Base-by-base conservation (phyloP, 495 filamentous ascomycete species). In the Zalerion maritima region DNA sequence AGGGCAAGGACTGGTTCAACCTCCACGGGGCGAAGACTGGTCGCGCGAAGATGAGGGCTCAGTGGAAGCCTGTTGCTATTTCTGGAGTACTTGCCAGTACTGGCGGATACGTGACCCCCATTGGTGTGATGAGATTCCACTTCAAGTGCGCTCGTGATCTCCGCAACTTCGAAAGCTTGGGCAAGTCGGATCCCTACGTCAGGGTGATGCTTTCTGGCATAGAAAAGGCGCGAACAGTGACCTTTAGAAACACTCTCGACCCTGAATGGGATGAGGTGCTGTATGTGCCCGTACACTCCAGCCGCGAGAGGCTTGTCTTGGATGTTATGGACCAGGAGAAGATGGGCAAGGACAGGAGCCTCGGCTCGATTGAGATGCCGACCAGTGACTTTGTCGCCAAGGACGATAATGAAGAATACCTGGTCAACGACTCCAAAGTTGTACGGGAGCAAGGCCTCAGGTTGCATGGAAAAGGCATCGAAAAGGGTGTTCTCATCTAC, bases 261-360 rank as follows among this genome's bases (percentile, higher is more conserved):
- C 89, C 89, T 2, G 75, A 91, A 18, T 99, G 80, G 79, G 84
- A 99, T 43, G 91, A 99, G 50, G 71, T 96, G 8, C 66, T 92
- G 24, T 99, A 99, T 50, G 69, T 99, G 0, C 87, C 91, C 0
- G 69, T 99, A 32, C 91, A 96, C 50, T 80, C 75, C 7, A 31
- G 63, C n/a, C 75, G 78, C 18, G 91, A 96, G 49, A 86, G 75
- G 39, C 50, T 99, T 12, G 70, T 70, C 0, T 54, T 99, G 9
- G 89, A 97, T 51, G 83, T 94, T 36, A 96, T 99, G 89, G 89
- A 99, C 41, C 69, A 84, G 30, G 89, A 99, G 55, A 82, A 71
- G 28, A 60, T 93, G 34, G 78, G 78, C 34, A 82, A 78, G 42
- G 89, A 99, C 47, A 75, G 91, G 19, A 74, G 75, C 13, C 69